Evolutionary conservation across 2,329 filamentous ascomycete species (phyloP).

Genomic region (Diplodia scrobiculata): DNA sequence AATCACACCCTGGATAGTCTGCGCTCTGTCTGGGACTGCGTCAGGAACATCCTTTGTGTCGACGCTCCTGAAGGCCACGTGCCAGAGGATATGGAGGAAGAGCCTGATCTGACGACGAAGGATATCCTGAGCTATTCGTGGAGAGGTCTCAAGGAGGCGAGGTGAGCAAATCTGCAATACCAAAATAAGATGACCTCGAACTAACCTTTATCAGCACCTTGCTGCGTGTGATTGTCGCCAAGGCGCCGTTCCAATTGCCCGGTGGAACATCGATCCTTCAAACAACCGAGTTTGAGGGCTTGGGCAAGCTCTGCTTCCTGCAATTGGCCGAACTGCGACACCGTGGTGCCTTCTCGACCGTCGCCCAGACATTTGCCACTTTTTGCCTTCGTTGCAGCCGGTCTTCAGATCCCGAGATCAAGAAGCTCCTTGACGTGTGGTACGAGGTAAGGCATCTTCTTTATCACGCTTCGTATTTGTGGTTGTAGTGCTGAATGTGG

Average conservation of each 20-base stretch:
- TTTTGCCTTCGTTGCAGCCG: constrained; percentile 71
- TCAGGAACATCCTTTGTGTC: constrained; percentile 79
- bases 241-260: constrained; percentile 40
- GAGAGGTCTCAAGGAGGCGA: constrained; percentile 90
- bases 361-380: constrained; percentile 80
- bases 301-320: constrained; percentile 75
- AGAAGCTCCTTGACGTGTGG: constrained; percentile 63
- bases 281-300: constrained; percentile 60
- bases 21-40: constrained; percentile 71
- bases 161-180: constrained; percentile 53
- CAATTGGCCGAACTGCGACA: constrained; percentile 84
- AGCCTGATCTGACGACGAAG: constrained; percentile 75
- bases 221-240: constrained; percentile 54
- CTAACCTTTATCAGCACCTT: constrained; percentile 61
- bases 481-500: background rate
- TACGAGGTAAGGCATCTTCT: constrained; percentile 54
- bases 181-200: background rate
- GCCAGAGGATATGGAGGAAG: constrained; percentile 72
- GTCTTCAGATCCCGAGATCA: constrained; percentile 51
- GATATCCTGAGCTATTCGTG: constrained; percentile 93
- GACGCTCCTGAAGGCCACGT: constrained; percentile 91
- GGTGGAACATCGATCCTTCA: constrained; percentile 33
- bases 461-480: background rate
- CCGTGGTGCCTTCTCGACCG: constrained; percentile 89
- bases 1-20: constrained; percentile 63